phyloP scores from a whole-genome alignment of 2,329 filamentous ascomycete genomes.

The Chaetomiaceae sp. region DNA sequence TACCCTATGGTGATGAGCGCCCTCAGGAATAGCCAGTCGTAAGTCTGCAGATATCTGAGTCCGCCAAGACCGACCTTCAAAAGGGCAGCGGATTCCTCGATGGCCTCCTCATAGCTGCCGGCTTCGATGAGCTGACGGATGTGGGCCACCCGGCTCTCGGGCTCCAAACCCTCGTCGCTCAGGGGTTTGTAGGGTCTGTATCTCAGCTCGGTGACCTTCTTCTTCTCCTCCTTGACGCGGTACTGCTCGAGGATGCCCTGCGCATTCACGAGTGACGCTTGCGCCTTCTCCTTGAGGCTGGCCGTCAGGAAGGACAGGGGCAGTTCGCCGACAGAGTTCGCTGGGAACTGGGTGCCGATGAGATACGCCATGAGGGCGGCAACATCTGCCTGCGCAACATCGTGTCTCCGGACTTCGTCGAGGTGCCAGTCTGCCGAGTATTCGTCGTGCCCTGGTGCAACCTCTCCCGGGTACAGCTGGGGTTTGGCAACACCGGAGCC shows the following conservation, averaged over 20 bases:
- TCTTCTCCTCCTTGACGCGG: conserved; percentile 82
- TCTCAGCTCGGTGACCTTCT: conserved; percentile 67
- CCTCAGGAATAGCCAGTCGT: conserved; percentile 94
- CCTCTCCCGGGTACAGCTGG: conserved; percentile 45
- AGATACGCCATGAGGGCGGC: conserved; percentile 95
- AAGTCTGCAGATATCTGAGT: conserved; percentile 90
- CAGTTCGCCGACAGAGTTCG: conserved; percentile 92
- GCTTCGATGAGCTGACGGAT: conserved; percentile 65
- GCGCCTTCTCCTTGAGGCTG: conserved; percentile 68
- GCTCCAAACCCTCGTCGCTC: conserved; percentile 55
- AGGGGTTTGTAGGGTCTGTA: conserved; percentile 74
- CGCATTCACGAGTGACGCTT: conserved; percentile 79
- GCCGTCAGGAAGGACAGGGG: conserved; percentile 78
- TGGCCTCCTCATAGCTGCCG: conserved; percentile 68
- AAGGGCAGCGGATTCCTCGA: conserved; percentile 69
- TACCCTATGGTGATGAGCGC: conserved; percentile 87
- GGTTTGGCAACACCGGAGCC: conserved; percentile 85
- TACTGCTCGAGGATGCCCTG: conserved; percentile 93
- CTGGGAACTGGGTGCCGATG: conserved; percentile 80
- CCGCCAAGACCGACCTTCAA: conserved; percentile 75
- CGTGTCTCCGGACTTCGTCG: conserved; percentile 74
- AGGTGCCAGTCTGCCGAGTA: conserved; percentile 88
- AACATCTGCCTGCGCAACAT: conserved; percentile 90
- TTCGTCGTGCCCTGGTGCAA: conserved; percentile 81
- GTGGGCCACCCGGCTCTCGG: conserved; percentile 60